A percentile compares a stretch with the other conserved stretches of the same genome.
Conservation (phyloP, 2,329 filamentous ascomycete genomes). For the Ceratocystis harringtonii region DNA sequence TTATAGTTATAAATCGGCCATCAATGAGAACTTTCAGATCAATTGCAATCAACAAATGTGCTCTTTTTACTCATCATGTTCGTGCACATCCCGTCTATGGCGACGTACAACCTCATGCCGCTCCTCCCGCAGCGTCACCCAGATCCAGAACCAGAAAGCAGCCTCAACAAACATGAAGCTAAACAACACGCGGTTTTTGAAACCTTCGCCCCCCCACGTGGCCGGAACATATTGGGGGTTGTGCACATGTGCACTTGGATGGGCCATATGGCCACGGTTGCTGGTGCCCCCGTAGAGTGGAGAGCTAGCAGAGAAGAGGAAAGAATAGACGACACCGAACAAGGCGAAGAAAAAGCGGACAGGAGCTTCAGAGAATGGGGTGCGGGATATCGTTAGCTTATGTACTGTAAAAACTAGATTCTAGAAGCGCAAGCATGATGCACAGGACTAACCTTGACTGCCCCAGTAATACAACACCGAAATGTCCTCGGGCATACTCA, state of each 20-base stretch:
- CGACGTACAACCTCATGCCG: conserved; percentile 28
- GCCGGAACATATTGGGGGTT: conserved; percentile 27
- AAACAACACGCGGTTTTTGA: conserved; percentile 78
- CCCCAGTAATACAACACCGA: conserved; percentile 49
- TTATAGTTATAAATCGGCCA: not conserved
- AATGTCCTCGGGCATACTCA: conserved; percentile 54
- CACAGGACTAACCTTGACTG: conserved; percentile 41
- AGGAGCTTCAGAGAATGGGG: conserved; percentile 31
- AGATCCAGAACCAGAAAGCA: conserved; percentile 76
- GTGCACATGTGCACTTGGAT: conserved; percentile 24
- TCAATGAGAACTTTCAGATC: not conserved
- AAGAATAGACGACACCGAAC: conserved; percentile 46
- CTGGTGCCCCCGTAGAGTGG: conserved; percentile 30
- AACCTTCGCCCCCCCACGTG: conserved; percentile 43
- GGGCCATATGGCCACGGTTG: conserved; percentile 24
- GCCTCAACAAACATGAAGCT: conserved; percentile 74
- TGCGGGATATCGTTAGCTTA: conserved; percentile 10
- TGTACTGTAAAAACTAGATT: not conserved
- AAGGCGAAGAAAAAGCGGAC: conserved; percentile 52
- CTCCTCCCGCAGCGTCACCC: conserved; percentile 56
- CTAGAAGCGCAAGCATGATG: conserved; percentile 4
- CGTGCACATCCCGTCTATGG: conserved; percentile 18
- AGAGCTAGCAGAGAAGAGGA: conserved; percentile 40
- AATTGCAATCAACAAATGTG: not conserved
- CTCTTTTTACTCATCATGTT: conserved; percentile 11